Evolutionary conservation across 768 basidiomycete genomes (phyloP).

Genomic region (Lactarius psammicola): DNA sequence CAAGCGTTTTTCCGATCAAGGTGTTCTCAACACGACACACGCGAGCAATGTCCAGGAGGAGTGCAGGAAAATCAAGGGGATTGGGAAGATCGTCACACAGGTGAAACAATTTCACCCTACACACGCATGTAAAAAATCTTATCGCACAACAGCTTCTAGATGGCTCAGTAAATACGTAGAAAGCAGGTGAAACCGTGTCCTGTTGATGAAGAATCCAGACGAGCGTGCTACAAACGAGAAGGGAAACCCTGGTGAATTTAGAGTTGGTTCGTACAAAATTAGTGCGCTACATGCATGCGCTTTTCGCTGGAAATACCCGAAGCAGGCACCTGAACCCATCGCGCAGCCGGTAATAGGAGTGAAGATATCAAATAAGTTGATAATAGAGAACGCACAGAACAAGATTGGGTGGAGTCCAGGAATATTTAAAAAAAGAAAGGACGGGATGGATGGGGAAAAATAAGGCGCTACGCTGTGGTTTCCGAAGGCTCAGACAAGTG

Average conservation of each 20-base stretch:
- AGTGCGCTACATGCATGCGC: conserved; percentile 22
- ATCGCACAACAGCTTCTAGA: conserved; percentile 17
- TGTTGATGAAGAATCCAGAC: conserved; percentile 16
- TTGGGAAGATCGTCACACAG: conserved; percentile 28
- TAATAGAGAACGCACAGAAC: neutral
- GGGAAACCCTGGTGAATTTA: conserved; percentile 13
- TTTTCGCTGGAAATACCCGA: conserved; percentile 11
- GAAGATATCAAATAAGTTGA: conserved; percentile 24
- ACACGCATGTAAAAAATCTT: neutral
- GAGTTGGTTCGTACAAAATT: conserved; percentile 23
- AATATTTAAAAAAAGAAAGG: conserved; percentile 1
- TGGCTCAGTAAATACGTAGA: conserved; percentile 11
- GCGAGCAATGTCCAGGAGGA: conserved; percentile 26
- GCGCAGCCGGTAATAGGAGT: conserved; percentile 18
- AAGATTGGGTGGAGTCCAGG: neutral
- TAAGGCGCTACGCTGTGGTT: conserved; percentile 20
- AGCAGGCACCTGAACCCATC: conserved; percentile 1
- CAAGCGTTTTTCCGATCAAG: conserved; percentile 23
- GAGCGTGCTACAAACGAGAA: conserved; percentile 22
- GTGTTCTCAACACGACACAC: conserved; percentile 24
- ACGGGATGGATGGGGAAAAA: neutral
- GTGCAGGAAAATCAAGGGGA: conserved; percentile 28
- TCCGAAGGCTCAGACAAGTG: conserved; percentile 27
- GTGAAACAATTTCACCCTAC: conserved; percentile 4
- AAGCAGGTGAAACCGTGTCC: conserved; percentile 3